Base-by-base conservation (phyloP, 179 eudicot genomes). In the Carnegiea gigantea region DNA sequence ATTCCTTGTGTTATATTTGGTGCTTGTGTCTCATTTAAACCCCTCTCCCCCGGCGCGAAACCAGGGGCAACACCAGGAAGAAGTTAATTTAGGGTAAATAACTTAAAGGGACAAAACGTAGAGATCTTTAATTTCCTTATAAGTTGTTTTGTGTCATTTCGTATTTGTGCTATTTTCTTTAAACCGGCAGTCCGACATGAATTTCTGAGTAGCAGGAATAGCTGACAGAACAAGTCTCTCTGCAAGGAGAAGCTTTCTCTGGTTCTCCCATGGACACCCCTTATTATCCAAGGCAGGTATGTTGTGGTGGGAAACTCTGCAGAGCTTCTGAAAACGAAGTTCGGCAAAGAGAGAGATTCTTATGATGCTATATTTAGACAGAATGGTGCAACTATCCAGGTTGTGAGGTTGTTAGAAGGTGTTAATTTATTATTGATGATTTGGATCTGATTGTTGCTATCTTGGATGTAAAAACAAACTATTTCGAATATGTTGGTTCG, bases 271-370 rank as follows among this genome's bases (percentile, higher is more conserved):
- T 87, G 88, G 76, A 86, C 89, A 82, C 92, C 99, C 98, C 99
- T 28, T 91, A 89, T 86, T 82, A 88, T 67, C 98, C 99, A 38
- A 93, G 85, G 82, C 96, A 96, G 89, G 59, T 96, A 98, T 81
- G 97, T 97, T 78, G 99, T 94, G 67, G 90, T 96, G 81, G 99
- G 99, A 54, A 96, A 96, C 88, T 96, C 99, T 60, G 99, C 96
- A 30, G 98, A 96, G 87, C 96, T 96, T 80, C 80, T 96, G 79
- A 90, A 92, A 83, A 96, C 98, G 78, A 94, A 83, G 86, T 96
- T 96, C 83, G 98, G 98, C 75, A 85, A 86, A 82, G 98, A 96
- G 86, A 96, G 94, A 87, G 98, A 96, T 87, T 85, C 92, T 64
- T 92, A 90, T 84, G 97, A 94, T 86, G 96, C 87, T 79, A 89